Percentiles rank a stretch among this genome's conserved stretches.
phyloP scores from a whole-genome alignment of 768 basidiomycete species.

The Clavaria fumosa region DNA sequence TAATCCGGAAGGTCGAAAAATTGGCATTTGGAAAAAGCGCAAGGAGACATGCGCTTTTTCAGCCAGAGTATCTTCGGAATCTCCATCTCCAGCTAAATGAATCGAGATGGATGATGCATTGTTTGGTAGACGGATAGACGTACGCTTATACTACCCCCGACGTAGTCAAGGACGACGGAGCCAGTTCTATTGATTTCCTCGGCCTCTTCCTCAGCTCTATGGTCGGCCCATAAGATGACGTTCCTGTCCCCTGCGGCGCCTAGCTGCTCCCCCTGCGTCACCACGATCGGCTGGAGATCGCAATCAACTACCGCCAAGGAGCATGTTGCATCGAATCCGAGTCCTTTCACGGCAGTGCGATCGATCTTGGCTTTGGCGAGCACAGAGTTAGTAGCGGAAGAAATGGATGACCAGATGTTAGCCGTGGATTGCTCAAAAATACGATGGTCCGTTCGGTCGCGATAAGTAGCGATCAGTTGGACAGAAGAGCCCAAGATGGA shows the following conservation, averaged over 20 bases:
- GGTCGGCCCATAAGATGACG: slow-evolving; percentile 93
- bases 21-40: slow-evolving; percentile 58
- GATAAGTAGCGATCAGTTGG: slow-evolving; percentile 72
- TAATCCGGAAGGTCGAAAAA: slow-evolving; percentile 93
- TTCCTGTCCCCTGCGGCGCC: slow-evolving; percentile 65
- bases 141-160: slow-evolving; percentile 93
- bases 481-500: slow-evolving; percentile 63
- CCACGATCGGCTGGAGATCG: slow-evolving; percentile 54
- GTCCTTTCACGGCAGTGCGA: slow-evolving; percentile 56
- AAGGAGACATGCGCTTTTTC: slow-evolving; percentile 68
- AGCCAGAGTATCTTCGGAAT: slow-evolving; percentile 96
- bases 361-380: slow-evolving; percentile 39
- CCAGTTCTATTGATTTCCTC: slow-evolving; percentile 76
- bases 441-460: slow-evolving; percentile 68
- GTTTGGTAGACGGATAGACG: slow-evolving; percentile 11
- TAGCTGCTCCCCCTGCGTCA: slow-evolving; percentile 52
- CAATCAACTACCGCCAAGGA: slow-evolving; percentile 77
- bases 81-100: slow-evolving; percentile 84
- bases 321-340: slow-evolving; percentile 95
- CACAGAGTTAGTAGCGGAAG: slow-evolving; percentile 44
- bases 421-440: slow-evolving; percentile 95
- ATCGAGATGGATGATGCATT: too few species aligned
- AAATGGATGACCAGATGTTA: slow-evolving; percentile 72
- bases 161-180: slow-evolving; percentile 80
- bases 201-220: slow-evolving; percentile 86